Evolutionary conservation across 2,329 filamentous ascomycete genomes (phyloP).

Genomic region (Apiospora marii): DNA sequence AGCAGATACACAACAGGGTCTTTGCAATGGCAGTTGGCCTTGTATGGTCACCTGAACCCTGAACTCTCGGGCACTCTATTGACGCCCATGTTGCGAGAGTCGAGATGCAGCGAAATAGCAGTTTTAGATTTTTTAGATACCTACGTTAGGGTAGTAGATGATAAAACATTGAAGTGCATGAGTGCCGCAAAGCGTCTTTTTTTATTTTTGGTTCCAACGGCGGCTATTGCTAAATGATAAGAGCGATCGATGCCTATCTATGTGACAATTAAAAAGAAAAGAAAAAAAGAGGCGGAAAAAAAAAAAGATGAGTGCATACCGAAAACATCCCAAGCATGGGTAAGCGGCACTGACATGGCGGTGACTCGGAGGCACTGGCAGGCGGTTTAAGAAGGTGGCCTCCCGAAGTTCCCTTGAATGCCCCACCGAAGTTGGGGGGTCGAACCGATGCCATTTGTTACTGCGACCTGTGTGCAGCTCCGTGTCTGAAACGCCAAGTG

Average conservation of each 20-base stretch:
- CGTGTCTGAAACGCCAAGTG: constrained; percentile 9
- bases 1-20: neutral
- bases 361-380: constrained; percentile 5
- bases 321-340: neutral
- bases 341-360: constrained; percentile 19
- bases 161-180: neutral
- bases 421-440: constrained; percentile 4
- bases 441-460: neutral
- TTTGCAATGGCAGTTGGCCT: neutral
- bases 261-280: neutral
- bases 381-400: constrained; percentile 1
- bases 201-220: too few relatives aligned
- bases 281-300: neutral
- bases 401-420: neutral
- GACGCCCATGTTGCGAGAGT: constrained; percentile 4
- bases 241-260: neutral
- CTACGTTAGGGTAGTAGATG: neutral
- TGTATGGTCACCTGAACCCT: neutral
- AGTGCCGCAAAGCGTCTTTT: neutral
- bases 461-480: constrained; percentile 1
- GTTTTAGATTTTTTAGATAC: constrained; percentile 13
- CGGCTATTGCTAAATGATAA: neutral
- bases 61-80: neutral
- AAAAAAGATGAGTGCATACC: neutral
- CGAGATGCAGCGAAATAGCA: neutral